Evolutionary conservation across 2,329 filamentous ascomycete species (phyloP).

Genomic region (Fusarium keratoplasticum): DNA sequence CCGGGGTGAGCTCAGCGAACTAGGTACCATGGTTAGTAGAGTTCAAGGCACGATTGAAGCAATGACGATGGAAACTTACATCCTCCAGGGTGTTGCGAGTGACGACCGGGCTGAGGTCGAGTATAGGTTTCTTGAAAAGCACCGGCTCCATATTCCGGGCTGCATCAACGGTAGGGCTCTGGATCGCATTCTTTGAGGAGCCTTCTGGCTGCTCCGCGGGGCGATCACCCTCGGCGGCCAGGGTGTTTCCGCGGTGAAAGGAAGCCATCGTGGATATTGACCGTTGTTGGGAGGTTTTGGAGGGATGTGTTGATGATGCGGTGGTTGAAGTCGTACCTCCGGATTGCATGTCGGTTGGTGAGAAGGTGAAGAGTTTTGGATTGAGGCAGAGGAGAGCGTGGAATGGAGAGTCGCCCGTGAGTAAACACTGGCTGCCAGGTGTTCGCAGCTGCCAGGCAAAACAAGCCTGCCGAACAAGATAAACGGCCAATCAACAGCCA

Average conservation of each 20-base stretch:
- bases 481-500: background rate
- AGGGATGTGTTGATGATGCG: background rate
- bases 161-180: background rate
- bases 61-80: background rate
- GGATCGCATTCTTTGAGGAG: background rate
- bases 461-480: background rate
- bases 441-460: background rate
- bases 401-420: background rate
- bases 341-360: background rate
- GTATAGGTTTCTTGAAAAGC: background rate
- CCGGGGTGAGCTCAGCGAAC: background rate
- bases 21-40: background rate
- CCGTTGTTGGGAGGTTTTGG: background rate
- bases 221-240: background rate
- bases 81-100: background rate
- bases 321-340: background rate
- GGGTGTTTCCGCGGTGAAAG: background rate
- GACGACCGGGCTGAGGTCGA: background rate
- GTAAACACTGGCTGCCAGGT: background rate
- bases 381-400: background rate
- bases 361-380: background rate
- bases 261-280: background rate
- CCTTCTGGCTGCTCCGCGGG: background rate
- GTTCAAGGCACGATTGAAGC: background rate
- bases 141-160: background rate